Percentiles rank a stretch among this genome's conserved stretches.
phyloP scores from a whole-genome alignment of 768 basidiomycete genomes.

The Tricholomella constricta region DNA sequence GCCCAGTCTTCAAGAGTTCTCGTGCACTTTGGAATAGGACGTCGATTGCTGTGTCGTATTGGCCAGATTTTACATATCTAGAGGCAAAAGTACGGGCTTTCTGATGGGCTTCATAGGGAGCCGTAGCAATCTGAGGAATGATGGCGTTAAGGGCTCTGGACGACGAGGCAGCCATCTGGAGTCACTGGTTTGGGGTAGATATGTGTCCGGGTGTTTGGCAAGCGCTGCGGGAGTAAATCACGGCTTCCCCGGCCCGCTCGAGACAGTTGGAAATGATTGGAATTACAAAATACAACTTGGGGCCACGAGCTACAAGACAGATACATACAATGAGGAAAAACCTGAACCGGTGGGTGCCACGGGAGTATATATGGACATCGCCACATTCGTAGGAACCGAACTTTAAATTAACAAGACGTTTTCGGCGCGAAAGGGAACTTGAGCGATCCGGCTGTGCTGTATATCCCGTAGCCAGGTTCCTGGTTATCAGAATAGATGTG shows the following conservation, averaged over 20 bases:
- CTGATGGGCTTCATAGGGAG: slow-evolving; percentile 94
- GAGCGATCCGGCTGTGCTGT: slow-evolving; percentile 43
- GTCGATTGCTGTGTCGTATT: slow-evolving; percentile 87
- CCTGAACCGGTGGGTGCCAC: neutral
- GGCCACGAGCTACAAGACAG: neutral
- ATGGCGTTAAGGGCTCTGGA: slow-evolving; percentile 75
- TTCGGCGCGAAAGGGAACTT: slow-evolving; percentile 71
- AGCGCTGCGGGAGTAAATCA: neutral
- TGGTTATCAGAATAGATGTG: slow-evolving; percentile 74
- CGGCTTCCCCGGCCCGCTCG: neutral
- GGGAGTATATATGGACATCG: neutral
- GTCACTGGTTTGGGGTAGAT: slow-evolving; percentile 6
- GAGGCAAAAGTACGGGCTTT: slow-evolving; percentile 96
- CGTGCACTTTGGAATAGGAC: slow-evolving; percentile 90
- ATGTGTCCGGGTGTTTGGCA: slow-evolving; percentile 12
- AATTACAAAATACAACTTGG: neutral
- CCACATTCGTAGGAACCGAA: neutral
- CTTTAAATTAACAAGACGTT: slow-evolving; percentile 51
- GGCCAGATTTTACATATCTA: slow-evolving; percentile 76
- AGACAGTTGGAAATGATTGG: too few species aligned
- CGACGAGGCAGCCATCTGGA: slow-evolving; percentile 42
- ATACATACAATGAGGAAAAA: neutral
- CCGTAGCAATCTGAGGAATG: slow-evolving; percentile 66
- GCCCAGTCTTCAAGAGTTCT: slow-evolving; percentile 85
- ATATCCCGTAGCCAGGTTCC: slow-evolving; percentile 74